Evolutionary conservation across 176 grass and related monocot genomes (phyloP).

Genomic region (Urochloa ruziziensis): DNA sequence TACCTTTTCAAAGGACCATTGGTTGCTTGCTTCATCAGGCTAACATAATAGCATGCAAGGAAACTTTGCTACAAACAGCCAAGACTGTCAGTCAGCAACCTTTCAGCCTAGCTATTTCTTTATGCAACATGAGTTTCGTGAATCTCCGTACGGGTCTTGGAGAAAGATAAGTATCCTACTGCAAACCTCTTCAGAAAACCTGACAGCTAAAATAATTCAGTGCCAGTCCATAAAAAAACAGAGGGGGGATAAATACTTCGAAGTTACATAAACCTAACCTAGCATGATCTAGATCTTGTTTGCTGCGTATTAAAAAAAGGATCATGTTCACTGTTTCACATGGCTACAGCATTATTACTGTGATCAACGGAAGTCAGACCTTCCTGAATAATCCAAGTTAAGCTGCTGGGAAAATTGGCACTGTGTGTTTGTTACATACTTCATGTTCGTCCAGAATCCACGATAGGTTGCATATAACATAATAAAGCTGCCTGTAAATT

Average conservation of each 20-base stretch:
- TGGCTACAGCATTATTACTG: not conserved
- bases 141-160: not conserved
- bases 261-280: slow-evolving; percentile 8
- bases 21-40: slow-evolving; percentile 31
- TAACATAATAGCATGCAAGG: slow-evolving; percentile 10
- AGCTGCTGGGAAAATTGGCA: not conserved
- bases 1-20: not conserved
- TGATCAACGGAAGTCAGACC: not conserved
- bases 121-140: slow-evolving; percentile 31
- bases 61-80: slow-evolving; percentile 14
- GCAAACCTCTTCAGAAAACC: not conserved
- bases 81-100: slow-evolving; percentile 30
- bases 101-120: slow-evolving; percentile 12
- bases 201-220: not conserved
- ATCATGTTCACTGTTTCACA: not conserved
- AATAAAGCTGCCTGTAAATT: not conserved
- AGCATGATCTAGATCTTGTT: not conserved
- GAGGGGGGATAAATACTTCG: not conserved
- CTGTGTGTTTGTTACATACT: not conserved
- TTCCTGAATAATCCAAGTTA: not conserved
- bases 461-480: not conserved
- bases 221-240: not conserved
- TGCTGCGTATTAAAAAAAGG: too few relatives aligned
- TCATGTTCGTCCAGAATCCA: not conserved
- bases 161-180: slow-evolving; percentile 21